Conservation (phyloP, 768 basidiomycete species). For the Boletus eberwhitei region DNA sequence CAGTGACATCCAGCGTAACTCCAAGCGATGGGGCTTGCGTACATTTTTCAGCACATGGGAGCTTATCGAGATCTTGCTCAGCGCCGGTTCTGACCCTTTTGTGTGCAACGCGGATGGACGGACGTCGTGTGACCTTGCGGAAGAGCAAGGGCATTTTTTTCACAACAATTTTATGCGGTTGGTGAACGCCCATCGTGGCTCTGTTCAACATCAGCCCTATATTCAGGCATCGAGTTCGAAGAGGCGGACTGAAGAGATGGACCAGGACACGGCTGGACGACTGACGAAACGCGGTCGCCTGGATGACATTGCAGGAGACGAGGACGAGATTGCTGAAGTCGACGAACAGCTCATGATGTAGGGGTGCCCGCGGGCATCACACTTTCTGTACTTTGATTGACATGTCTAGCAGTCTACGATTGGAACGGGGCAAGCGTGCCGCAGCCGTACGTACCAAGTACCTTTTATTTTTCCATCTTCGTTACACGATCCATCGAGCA, state of each 20-base stretch:
- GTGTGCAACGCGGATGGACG: not conserved
- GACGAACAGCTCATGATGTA: not conserved
- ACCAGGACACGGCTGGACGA: not conserved
- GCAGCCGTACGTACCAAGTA: no score
- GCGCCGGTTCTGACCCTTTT: not conserved
- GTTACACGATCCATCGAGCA: not conserved
- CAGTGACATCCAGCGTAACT: not conserved
- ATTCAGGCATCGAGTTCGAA: not conserved
- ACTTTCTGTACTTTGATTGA: no score
- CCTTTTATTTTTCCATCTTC: no score
- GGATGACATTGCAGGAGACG: not conserved
- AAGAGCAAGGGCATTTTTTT: not conserved
- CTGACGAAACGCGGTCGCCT: not conserved
- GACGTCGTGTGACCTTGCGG: conserved; percentile 1
- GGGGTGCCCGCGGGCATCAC: no score
- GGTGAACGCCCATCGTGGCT: not conserved
- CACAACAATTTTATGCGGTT: not conserved
- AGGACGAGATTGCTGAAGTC: not conserved
- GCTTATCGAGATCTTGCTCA: not conserved
- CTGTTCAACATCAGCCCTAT: not conserved
- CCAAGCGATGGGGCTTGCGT: not conserved
- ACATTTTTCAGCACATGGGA: not conserved
- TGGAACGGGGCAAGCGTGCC: no score
- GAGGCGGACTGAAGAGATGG: not conserved
- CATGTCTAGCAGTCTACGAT: no score